A percentile compares a stretch with the other conserved stretches of the same genome.
phyloP scores from a whole-genome alignment of 179 eudicot species.

The Spinacia oleracea region DNA sequence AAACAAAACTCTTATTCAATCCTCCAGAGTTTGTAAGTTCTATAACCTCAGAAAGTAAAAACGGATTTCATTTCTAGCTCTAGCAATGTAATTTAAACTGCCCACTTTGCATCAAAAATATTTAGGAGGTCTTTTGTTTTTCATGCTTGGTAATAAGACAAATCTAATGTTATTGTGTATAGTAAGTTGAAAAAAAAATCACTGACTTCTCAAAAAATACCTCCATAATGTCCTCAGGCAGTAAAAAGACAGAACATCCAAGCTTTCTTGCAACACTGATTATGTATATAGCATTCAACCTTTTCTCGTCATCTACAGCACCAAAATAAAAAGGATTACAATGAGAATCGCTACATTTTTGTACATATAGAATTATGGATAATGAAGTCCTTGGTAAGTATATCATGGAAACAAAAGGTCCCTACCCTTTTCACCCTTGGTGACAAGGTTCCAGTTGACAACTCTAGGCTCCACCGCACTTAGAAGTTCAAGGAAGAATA shows the following conservation, averaged over 20 bases:
- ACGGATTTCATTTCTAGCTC: neutral
- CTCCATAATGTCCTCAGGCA: constrained; percentile 91
- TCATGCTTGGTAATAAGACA: neutral
- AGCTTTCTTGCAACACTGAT: constrained; percentile 85
- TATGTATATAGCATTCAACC: constrained; percentile 77
- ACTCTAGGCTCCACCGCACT: constrained; percentile 79
- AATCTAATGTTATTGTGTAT: neutral
- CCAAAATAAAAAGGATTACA: neutral
- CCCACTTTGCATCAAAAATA: neutral
- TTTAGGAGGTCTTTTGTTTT: neutral
- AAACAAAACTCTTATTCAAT: neutral
- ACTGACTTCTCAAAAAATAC: constrained; percentile 25
- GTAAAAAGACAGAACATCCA: constrained; percentile 75
- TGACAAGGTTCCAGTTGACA: constrained; percentile 85
- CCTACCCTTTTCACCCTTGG: constrained; percentile 74
- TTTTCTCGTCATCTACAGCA: constrained; percentile 68
- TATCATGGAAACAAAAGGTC: neutral
- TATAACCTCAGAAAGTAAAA: neutral
- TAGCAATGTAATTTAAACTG: neutral
- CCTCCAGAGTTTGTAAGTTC: neutral
- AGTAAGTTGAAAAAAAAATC: neutral
- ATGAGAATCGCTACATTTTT: neutral
- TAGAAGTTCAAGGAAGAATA: constrained; percentile 80
- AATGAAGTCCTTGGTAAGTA: neutral
- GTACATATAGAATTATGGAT: neutral